Evolutionary conservation across 495 filamentous ascomycete species (phyloP), one percentile per base, ranked within the genome.

Genomic region (Neurospora sp.): DNA sequence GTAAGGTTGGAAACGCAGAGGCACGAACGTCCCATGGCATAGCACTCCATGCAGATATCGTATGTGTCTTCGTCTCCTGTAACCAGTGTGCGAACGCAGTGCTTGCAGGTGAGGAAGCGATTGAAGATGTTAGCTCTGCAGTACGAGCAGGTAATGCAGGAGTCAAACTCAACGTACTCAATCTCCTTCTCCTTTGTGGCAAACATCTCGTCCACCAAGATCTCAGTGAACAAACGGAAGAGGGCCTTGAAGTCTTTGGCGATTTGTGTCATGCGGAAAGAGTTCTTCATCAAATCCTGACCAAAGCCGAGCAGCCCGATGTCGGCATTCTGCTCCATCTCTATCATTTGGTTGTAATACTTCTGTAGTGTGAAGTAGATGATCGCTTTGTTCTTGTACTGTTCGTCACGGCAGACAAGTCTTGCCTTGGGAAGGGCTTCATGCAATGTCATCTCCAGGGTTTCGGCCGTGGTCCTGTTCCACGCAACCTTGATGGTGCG

Each of bases 321-420:
- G 31, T 85, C 79, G 20, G 80, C 79, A 8, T 78, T 84, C 48
- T 83, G 80, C 73, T 87, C 86, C 40, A 87, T 79, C 8, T 85
- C 81, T 39, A 83, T 77, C 12, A 98, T 86, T 59, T 92, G 82
- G 3, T 82, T 81, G 41, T 89, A 91, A 74, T 97, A 98, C 71
- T 92, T 92, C 1, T 90, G 83, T 10, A 98, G 85, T 0, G 93
- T 91, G 79, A 89, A 96, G 78, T 91, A 97, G 38, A 98, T 87
- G 73, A 98, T 98, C 20, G 94, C 92, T 78, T 97, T 97, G 83
- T 95, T 97, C 80, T 98, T 99, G 85, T 99, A 99, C 79, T 97
- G 93, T 77, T 99, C 96, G 74, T 99, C 96, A n/a, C 96, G 93
- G 78, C 96, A 98, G 39, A 98, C 94, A 77, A 97, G 88, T 31